These are phyloP conservation scores for Termitomyces sp. DNA, from an alignment of 768 basidiomycete genomes.

Conservation along the genomic window DNA sequence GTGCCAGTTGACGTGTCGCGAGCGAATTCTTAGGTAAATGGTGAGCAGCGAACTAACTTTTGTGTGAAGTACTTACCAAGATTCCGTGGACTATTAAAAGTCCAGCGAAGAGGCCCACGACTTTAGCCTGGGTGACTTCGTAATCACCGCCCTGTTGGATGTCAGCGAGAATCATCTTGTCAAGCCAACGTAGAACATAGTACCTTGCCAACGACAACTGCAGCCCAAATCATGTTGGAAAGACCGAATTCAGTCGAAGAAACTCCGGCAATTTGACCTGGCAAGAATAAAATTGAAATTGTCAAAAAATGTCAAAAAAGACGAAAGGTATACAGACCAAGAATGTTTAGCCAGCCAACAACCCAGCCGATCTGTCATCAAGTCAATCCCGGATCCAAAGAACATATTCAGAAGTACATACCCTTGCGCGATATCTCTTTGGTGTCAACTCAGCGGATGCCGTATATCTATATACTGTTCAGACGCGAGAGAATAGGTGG, in stretches of 20 bases:
- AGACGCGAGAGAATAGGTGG: neutral
- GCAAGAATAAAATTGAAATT: neutral
- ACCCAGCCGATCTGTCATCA: slow-evolving; percentile 58
- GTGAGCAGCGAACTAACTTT: neutral
- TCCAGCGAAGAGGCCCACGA: slow-evolving; percentile 72
- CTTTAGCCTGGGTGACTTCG: slow-evolving; percentile 61
- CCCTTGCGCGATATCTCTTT: slow-evolving; percentile 55
- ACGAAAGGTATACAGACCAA: slow-evolving; percentile 37
- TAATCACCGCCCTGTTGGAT: slow-evolving; percentile 44
- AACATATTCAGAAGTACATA: slow-evolving; percentile 15
- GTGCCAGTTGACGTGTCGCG: slow-evolving; percentile 69
- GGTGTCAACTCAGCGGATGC: slow-evolving; percentile 75
- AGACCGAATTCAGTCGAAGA: slow-evolving; percentile 85
- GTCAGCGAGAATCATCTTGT: neutral
- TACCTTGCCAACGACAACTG: slow-evolving; percentile 55
- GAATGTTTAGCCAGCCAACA: slow-evolving; percentile 80
- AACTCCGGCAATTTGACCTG: slow-evolving; percentile 78
- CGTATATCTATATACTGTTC: slow-evolving; percentile 46
- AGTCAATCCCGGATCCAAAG: neutral
- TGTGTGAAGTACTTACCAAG: slow-evolving; percentile 33
- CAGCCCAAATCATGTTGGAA: slow-evolving; percentile 75
- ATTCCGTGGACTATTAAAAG: slow-evolving; percentile 76
- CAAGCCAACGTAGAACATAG: neutral
- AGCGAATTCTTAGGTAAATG: slow-evolving; percentile 49
- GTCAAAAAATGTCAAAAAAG: neutral